These are phyloP conservation scores for Phytopythium sindhum DNA, from an alignment of 352 stramenopile species.

Conservation along the genomic window DNA sequence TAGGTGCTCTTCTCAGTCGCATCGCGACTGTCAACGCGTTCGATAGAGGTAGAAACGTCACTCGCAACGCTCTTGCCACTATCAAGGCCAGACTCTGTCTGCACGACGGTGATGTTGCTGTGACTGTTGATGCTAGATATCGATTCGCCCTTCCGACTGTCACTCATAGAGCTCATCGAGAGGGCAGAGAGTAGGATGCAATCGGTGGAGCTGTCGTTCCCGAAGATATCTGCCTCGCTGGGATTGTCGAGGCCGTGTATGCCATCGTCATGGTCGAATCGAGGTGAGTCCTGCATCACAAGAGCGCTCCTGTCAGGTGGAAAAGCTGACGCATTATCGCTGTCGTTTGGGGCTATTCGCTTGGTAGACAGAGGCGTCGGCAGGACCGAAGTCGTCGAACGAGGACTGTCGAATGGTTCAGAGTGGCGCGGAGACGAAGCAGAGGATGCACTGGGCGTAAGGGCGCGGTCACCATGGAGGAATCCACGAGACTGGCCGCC, in stretches of 20 bases:
- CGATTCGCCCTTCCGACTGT: not conserved
- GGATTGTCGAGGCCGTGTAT: not conserved
- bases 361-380: not conserved
- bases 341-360: not conserved
- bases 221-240: not conserved
- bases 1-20: not conserved
- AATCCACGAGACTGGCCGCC: not conserved
- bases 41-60: not conserved
- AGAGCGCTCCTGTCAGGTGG: not conserved
- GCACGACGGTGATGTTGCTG: not conserved
- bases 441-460: not conserved
- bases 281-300: not conserved
- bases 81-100: not conserved
- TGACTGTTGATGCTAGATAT: not conserved
- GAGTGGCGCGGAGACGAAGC: not conserved
- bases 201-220: slow-evolving; percentile 2
- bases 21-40: not conserved
- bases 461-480: not conserved
- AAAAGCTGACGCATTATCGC: not conserved
- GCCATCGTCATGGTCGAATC: not conserved
- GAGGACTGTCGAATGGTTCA: slow-evolving; percentile 2
- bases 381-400: not conserved
- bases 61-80: not conserved
- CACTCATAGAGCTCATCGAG: not conserved
- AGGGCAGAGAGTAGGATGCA: not conserved